Conservation (phyloP, 768 basidiomycete genomes). For the Hydnum rufescens region DNA sequence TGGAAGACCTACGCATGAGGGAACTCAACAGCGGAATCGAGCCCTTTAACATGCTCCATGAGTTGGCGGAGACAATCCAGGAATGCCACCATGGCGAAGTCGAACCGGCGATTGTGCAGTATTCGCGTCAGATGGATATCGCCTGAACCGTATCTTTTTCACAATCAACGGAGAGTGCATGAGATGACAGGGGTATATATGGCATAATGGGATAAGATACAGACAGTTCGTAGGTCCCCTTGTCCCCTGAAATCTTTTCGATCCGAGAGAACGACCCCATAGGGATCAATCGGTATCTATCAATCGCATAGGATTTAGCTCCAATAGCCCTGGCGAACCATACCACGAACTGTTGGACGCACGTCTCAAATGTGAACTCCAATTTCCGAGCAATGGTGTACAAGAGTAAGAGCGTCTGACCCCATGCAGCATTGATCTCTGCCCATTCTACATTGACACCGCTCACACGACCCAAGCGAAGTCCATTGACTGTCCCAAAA, state of each 20-base stretch:
- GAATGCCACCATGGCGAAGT: conserved; percentile 90
- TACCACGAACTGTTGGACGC: no score
- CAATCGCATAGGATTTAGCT: no score
- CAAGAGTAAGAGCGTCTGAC: conserved; percentile 76
- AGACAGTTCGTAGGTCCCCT: conserved; percentile 62
- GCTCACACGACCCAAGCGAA: conserved; percentile 75
- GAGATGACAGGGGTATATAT: neutral
- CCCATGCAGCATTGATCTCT: conserved; percentile 98
- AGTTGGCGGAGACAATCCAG: conserved; percentile 87
- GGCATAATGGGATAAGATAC: conserved; percentile 5
- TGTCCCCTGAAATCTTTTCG: conserved; percentile 56
- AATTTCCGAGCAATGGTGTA: conserved; percentile 86
- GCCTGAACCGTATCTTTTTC: conserved; percentile 58
- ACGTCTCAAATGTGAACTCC: conserved; percentile 77
- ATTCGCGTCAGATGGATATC: conserved; percentile 76
- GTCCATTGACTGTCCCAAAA: conserved; percentile 94
- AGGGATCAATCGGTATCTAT: conserved; percentile 74
- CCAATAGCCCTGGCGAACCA: no score
- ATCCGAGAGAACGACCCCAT: conserved; percentile 92
- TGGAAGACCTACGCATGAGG: conserved; percentile 56
- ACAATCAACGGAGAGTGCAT: neutral
- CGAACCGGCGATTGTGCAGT: conserved; percentile 88
- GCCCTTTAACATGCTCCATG: conserved; percentile 63
- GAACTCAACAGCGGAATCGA: conserved; percentile 55
- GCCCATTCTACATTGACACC: conserved; percentile 89